Base-by-base conservation (phyloP, 345 rosid genomes). In the Eucalyptus curtisii region DNA sequence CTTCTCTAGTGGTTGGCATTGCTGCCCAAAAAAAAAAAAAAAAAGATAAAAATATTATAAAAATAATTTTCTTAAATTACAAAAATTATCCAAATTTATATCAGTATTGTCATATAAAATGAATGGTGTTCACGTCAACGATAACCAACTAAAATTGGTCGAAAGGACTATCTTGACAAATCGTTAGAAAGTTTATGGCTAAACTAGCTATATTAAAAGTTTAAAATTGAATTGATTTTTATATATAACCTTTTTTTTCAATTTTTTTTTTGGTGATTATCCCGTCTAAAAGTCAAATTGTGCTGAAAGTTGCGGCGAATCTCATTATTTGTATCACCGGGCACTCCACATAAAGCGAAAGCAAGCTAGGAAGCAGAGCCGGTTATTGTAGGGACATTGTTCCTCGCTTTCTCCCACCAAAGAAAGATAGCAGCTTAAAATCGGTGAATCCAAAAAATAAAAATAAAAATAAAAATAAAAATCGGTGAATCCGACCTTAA, bases 101-200 rank as follows among this genome's bases (percentile, higher is more conserved):
- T 25, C 0, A 25, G 0, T 2, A 24, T 13, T 55, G 30, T 55
- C 13, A 55, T 55, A 25, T 55, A 22, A 1, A 22, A 55, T 61
- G 0, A 4, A 6, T 0, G 1, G 4, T 30, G 7, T 61, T 11
- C 3, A 61, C 2, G 3, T 61, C 14, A 61, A 6, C 0, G 17
- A 61, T 30, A 52, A 52, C 7, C 2, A 12, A 4, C 4, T 30
- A 61, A 61, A 61, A 30, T 61, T 61, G 8, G 1, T 13, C 0
- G 8, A 13, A 61, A 61, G 0, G 31, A 61, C 9, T 13, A 61
- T 27, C 13, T 59, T 59, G 31, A 30, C 8, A 61, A 59, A 27
- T 59, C 0, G 8, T 59, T 24, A 1, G 14, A 59, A 27, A 27
- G 7, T 61, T 27, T 61, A 61, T 12, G 15, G 27, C 0, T 61